Evolutionary conservation across 2,329 filamentous ascomycete genomes (phyloP).

Genomic region (Sclerotinia minor): DNA sequence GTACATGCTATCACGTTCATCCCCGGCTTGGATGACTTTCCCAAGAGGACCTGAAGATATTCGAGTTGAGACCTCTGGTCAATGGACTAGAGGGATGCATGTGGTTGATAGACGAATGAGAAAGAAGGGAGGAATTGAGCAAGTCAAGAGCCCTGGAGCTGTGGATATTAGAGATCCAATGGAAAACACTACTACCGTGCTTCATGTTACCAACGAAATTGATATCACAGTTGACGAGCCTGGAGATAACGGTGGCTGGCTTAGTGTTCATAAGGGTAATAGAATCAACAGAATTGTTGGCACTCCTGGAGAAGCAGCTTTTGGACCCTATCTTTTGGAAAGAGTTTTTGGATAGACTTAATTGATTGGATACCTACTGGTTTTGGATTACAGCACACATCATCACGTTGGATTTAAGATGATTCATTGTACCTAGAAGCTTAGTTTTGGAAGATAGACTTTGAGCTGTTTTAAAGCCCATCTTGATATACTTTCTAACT

Average conservation of each 20-base stretch:
- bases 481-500: background rate
- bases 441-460: background rate
- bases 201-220: slow-evolving; percentile 47
- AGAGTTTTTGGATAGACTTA: slow-evolving; percentile 48
- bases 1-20: slow-evolving; percentile 67
- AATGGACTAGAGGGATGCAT: slow-evolving; percentile 94
- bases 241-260: slow-evolving; percentile 75
- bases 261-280: slow-evolving; percentile 74
- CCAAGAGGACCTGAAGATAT: slow-evolving; percentile 71
- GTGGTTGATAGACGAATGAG: slow-evolving; percentile 72
- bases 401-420: slow-evolving; percentile 9
- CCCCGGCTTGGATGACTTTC: slow-evolving; percentile 58
- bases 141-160: slow-evolving; percentile 40
- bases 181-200: slow-evolving; percentile 31
- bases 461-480: background rate
- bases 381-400: slow-evolving; percentile 18
- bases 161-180: slow-evolving; percentile 43
- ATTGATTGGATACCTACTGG: background rate
- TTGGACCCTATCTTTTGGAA: slow-evolving; percentile 66
- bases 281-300: slow-evolving; percentile 71
- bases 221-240: slow-evolving; percentile 56
- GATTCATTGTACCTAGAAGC: slow-evolving; percentile 1
- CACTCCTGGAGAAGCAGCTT: slow-evolving; percentile 66
- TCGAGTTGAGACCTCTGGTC: slow-evolving; percentile 82
- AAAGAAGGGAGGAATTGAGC: slow-evolving; percentile 49